Base-by-base conservation (phyloP, 2,329 filamentous ascomycete species). In the Colletotrichum liriopes region DNA sequence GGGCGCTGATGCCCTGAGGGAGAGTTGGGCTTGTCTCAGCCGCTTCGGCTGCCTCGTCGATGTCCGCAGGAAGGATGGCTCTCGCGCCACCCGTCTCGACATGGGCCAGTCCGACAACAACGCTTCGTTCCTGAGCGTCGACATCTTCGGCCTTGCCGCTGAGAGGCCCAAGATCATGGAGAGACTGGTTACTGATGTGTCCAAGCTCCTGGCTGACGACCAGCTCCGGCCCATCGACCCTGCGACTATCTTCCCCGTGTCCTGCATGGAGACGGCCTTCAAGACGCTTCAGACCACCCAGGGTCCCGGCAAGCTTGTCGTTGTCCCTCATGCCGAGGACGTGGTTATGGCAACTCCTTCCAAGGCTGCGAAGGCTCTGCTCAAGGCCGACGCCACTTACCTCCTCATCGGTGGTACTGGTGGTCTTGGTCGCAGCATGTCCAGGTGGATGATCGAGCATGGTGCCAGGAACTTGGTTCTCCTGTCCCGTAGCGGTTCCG, bases 341-440 rank as follows among this genome's bases (percentile, higher is more conserved):
- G 75, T 85, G 29, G 84, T 89, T 69, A 86, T 73, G 77, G 82
- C 80, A 9, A 81, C 81, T 1, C 79, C 79, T 4, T 80, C 82
- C 6, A 80, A 78, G 72, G 82, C 79, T 54, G 77, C 78, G 3
- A 78, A 77, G 29, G 77, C 81, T 8, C 75, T 84, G 8, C 77
- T 87, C 9, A 81, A 80, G 54, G 64, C 76, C 1, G 81, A 87
- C 70, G 84, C 82, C 3, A 85, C 85, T 0, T 89, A 89, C 75
- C 78, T 89, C 60, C 81, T 89, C 47, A 83, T 88, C 23, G 87
- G 87, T 18, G 86, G 86, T n/a, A 86, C 86, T 0, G 87, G 87
- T 43, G 87, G 86, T 32, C 80, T 89, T 14, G 87, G 87, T 7
- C 82, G 85, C 49, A 86, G 84, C 69, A 84, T 89, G 77, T 79